phyloP scores from a whole-genome alignment of 2,329 filamentous ascomycete species.

The Aspergillus sp. region DNA sequence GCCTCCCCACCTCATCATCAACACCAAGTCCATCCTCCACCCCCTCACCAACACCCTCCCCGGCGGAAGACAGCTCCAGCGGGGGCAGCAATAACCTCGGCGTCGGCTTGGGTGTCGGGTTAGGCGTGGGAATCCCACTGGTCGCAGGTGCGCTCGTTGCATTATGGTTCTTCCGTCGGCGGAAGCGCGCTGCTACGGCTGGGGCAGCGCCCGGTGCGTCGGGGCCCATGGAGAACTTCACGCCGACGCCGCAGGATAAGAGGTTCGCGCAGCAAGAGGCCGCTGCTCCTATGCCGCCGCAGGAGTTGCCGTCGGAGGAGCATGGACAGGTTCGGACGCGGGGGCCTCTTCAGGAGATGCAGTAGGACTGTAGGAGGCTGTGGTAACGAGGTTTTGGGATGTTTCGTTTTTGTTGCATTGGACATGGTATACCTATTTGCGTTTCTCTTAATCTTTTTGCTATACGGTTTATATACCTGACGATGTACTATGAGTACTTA shows the following conservation, averaged over 20 bases:
- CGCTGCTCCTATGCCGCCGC: neutral
- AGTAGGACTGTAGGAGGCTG: no score
- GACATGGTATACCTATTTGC: neutral
- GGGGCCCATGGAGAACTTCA: neutral
- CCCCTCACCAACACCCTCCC: neutral
- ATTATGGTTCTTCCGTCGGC: neutral
- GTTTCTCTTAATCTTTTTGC: neutral
- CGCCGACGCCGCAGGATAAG: neutral
- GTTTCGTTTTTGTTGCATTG: neutral
- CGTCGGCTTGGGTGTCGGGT: slow-evolving; percentile 6
- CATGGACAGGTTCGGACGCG: neutral
- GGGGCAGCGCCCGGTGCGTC: neutral
- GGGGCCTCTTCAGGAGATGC: neutral
- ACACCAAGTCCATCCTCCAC: neutral
- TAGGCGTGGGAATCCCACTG: slow-evolving; percentile 5
- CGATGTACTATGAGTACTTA: no score
- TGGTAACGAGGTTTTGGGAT: neutral
- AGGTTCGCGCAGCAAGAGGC: neutral
- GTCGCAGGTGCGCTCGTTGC: neutral
- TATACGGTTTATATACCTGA: no score
- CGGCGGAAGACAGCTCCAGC: neutral
- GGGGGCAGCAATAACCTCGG: neutral
- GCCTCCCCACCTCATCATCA: neutral
- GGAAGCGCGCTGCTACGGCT: neutral
- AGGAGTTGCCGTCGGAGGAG: neutral